Evolutionary conservation across 129 eudicot genomes (phyloP).

Genomic region (Chrysanthemum lavandulifolium): DNA sequence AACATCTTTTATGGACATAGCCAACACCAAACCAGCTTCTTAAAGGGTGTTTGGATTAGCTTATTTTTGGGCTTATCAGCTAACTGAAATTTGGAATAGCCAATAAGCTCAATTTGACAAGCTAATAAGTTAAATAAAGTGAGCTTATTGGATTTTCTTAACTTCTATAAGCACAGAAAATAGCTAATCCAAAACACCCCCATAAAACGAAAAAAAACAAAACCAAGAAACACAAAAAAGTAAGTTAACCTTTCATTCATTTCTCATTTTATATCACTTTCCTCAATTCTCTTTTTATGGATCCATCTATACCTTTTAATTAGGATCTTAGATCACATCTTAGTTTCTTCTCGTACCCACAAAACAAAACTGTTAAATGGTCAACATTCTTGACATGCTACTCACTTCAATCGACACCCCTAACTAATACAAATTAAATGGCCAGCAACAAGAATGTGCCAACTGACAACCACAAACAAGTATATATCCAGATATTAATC

Average conservation of each 20-base stretch:
- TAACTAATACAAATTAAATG: constrained; percentile 1
- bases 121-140: too few relatives aligned
- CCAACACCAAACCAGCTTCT: constrained; percentile 8
- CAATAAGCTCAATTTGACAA: too few relatives aligned
- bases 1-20: constrained; percentile 1
- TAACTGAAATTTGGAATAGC: too few relatives aligned
- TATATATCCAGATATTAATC: not conserved
- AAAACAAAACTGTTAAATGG: too few relatives aligned
- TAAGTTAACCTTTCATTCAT: not conserved
- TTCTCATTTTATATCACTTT: not conserved
- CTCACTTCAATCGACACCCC: constrained; percentile 5
- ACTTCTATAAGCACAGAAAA: too few relatives aligned
- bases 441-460: constrained; percentile 3
- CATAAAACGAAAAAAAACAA: too few relatives aligned
- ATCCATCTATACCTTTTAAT: not conserved
- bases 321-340: not conserved
- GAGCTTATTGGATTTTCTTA: too few relatives aligned
- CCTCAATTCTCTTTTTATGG: not conserved
- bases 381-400: constrained; percentile 2
- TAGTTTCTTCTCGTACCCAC: too few relatives aligned
- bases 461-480: not conserved
- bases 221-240: not conserved
- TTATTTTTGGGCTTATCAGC: too few relatives aligned
- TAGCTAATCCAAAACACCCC: too few relatives aligned
- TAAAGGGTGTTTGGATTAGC: not conserved